Percentiles rank a stretch among this genome's conserved stretches.
Evolutionary conservation across 2,329 filamentous ascomycete species (phyloP).

Genomic region (Metarhizium anisopliae): DNA sequence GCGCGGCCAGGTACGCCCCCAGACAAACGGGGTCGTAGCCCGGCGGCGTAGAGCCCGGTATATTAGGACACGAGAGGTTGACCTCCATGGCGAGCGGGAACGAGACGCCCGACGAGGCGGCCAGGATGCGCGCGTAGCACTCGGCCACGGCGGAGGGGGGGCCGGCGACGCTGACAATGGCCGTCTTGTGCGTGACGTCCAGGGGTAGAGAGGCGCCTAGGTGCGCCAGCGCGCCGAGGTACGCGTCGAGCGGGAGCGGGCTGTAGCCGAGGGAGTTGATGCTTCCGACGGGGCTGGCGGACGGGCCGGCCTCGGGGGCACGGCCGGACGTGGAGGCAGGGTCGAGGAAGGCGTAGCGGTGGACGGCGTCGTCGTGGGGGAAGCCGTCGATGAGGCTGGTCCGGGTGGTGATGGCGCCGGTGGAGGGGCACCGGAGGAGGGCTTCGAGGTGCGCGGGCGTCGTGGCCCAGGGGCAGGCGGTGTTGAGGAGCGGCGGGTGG

Average conservation of each 20-base stretch:
- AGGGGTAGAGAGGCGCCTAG: constrained; percentile 20
- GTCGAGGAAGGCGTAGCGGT: constrained; percentile 61
- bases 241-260: constrained; percentile 49
- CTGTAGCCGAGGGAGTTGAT: constrained; percentile 71
- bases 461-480: constrained; percentile 68
- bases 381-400: constrained; percentile 61
- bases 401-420: constrained; percentile 66
- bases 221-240: constrained; percentile 46
- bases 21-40: constrained; percentile 53
- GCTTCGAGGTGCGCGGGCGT: constrained; percentile 48
- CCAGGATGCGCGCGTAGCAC: constrained; percentile 44
- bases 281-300: constrained; percentile 26
- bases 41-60: constrained; percentile 57
- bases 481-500: constrained; percentile 61
- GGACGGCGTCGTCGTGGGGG: constrained; percentile 45
- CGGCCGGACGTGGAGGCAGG: constrained; percentile 17
- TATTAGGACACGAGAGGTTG: constrained; percentile 74
- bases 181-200: constrained; percentile 35
- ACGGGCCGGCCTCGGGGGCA: constrained; percentile 4
- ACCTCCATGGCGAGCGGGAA: constrained; percentile 61
- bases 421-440: constrained; percentile 53
- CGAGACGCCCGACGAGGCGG: constrained; percentile 24
- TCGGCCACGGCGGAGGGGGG: constrained; percentile 43
- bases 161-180: constrained; percentile 66
- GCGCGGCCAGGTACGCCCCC: constrained; percentile 41